phyloP scores from a whole-genome alignment of 2,329 filamentous ascomycete species.

The Plenodomus biglobosus region DNA sequence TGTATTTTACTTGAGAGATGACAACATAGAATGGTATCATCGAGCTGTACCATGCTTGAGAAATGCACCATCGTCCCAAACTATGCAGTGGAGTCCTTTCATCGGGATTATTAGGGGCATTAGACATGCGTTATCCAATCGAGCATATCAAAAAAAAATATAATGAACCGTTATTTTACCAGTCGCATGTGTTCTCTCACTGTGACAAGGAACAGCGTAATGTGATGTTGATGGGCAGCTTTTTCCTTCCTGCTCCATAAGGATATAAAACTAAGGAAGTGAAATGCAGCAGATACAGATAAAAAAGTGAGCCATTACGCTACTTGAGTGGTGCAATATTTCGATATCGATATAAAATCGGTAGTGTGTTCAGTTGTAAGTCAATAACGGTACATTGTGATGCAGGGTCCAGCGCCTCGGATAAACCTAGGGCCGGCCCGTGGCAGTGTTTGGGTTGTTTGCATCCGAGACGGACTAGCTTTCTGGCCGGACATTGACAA shows the following conservation, averaged over 20 bases:
- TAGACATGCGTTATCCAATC: background rate
- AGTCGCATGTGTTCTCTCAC: too few species aligned
- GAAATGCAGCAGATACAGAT: too few species aligned
- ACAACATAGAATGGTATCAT: background rate
- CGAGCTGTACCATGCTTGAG: background rate
- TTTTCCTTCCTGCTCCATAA: too few species aligned
- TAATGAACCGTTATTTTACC: too few species aligned
- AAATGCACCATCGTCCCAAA: background rate
- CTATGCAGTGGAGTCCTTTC: background rate
- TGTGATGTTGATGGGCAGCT: too few species aligned
- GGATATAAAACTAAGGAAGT: too few species aligned
- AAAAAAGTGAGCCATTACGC: too few species aligned
- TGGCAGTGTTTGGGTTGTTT: conserved; percentile 27
- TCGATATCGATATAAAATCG: background rate
- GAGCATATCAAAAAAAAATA: too few species aligned
- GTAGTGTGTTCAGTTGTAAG: background rate
- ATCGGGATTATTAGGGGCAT: background rate
- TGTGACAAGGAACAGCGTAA: too few species aligned
- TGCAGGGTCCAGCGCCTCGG: background rate
- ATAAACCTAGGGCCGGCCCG: background rate
- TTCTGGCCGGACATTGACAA: conserved; percentile 28
- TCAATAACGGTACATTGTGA: background rate
- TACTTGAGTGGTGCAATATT: background rate
- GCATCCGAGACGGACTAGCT: conserved; percentile 22
- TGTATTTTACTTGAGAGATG: background rate